Evolutionary conservation across 441 rosid species (phyloP).

Genomic region (Cnidoscolus chayamansa): DNA sequence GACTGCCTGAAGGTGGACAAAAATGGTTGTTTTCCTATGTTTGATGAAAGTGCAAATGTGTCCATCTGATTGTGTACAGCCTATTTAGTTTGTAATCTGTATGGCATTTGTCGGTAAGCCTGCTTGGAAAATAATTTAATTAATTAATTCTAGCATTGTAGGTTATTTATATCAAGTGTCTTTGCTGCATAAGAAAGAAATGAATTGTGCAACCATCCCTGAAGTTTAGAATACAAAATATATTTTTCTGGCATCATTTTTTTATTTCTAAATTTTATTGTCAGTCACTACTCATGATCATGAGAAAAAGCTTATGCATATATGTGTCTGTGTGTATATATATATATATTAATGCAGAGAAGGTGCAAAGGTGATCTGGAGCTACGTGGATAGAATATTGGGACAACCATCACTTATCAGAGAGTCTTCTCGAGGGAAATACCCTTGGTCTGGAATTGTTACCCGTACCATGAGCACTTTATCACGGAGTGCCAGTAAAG

Average conservation of each 20-base stretch:
- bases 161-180: neutral
- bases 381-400: constrained; percentile 91
- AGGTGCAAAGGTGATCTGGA: constrained; percentile 98
- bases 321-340: neutral
- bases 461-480: constrained; percentile 47
- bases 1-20: neutral
- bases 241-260: neutral
- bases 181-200: too few relatives aligned
- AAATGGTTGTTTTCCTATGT: neutral
- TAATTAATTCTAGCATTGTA: neutral
- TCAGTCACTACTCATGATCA: neutral
- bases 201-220: neutral
- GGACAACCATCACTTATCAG: constrained; percentile 95
- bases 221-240: neutral
- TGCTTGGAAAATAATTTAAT: neutral
- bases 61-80: neutral
- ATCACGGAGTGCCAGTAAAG: constrained; percentile 41
- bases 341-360: constrained; percentile 46
- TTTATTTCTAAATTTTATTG: neutral
- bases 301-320: constrained; percentile 1
- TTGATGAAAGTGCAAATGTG: neutral
- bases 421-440: constrained; percentile 92
- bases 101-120: neutral
- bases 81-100: neutral
- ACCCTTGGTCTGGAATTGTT: constrained; percentile 90